Evolutionary conservation across 306 rosid species (phyloP).

Genomic region (Lathyrus oleraceus): DNA sequence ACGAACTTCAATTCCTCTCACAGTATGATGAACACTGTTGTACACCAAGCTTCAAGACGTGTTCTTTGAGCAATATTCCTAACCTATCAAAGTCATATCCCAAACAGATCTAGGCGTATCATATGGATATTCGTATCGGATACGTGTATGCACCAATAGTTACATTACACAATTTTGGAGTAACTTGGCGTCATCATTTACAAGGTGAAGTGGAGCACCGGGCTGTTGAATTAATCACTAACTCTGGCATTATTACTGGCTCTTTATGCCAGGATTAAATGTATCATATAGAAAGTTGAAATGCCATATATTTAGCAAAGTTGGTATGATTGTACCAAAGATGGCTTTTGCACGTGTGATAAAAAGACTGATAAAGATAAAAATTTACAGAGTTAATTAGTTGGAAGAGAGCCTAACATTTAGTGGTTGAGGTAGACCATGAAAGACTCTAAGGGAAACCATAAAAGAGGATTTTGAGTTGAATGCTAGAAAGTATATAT

Average conservation of each 20-base stretch:
- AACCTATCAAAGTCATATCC: not conserved
- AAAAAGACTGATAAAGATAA: not conserved
- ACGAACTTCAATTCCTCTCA: not conserved
- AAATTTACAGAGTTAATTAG: constrained; percentile 1
- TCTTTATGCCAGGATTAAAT: not conserved
- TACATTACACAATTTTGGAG: not conserved
- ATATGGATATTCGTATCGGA: not conserved
- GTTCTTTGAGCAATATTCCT: not conserved
- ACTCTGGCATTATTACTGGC: not conserved
- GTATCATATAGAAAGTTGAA: not conserved
- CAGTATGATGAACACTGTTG: not conserved
- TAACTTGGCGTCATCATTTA: not conserved
- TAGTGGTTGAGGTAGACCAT: constrained; percentile 5
- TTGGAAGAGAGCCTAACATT: not conserved
- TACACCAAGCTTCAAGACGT: not conserved
- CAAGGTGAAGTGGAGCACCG: not conserved
- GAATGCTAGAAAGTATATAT: constrained; percentile 8
- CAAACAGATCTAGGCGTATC: constrained; percentile 12
- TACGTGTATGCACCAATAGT: not conserved
- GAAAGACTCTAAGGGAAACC: constrained; percentile 7
- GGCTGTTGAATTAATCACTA: not conserved
- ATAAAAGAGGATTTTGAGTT: not conserved
- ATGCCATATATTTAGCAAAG: constrained; percentile 2
- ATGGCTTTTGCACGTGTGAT: not conserved
- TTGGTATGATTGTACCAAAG: not conserved